Evolutionary conservation across 495 filamentous ascomycete genomes (phyloP).

Genomic region (Neurospora discreta): DNA sequence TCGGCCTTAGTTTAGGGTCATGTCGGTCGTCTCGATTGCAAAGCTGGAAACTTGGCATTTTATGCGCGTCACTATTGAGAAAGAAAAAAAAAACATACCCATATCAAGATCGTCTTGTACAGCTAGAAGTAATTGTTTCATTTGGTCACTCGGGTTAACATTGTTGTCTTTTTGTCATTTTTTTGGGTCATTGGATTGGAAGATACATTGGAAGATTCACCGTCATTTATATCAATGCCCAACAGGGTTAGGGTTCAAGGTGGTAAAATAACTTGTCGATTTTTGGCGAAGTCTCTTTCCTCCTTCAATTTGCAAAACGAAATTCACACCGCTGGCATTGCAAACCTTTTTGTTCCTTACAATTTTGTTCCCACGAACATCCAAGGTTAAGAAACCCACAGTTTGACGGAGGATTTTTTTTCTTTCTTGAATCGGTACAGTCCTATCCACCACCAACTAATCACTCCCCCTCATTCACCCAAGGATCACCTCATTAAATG

Average conservation of each 20-base stretch:
- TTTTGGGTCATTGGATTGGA: no score
- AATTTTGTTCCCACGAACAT: background rate
- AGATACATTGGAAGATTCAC: background rate
- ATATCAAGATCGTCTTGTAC: background rate
- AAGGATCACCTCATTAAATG: background rate
- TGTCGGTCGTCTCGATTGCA: background rate
- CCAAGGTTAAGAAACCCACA: background rate
- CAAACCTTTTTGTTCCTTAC: background rate
- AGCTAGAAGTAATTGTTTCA: background rate
- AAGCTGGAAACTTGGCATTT: background rate
- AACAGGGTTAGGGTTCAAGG: conserved; percentile 2
- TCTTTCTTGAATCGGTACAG: background rate
- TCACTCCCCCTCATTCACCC: background rate
- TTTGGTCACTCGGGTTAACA: background rate
- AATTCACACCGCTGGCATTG: background rate
- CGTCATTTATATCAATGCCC: background rate
- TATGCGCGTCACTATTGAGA: background rate
- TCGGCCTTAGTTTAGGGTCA: background rate
- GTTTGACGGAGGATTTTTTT: background rate
- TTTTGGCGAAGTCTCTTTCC: conserved; percentile 1
- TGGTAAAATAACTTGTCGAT: background rate
- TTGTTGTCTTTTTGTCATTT: background rate
- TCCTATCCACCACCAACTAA: background rate
- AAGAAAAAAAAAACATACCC: background rate
- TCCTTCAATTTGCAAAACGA: background rate